Conservation (phyloP, 345 rosid species). For the Diplotaxis tenuifolia region DNA sequence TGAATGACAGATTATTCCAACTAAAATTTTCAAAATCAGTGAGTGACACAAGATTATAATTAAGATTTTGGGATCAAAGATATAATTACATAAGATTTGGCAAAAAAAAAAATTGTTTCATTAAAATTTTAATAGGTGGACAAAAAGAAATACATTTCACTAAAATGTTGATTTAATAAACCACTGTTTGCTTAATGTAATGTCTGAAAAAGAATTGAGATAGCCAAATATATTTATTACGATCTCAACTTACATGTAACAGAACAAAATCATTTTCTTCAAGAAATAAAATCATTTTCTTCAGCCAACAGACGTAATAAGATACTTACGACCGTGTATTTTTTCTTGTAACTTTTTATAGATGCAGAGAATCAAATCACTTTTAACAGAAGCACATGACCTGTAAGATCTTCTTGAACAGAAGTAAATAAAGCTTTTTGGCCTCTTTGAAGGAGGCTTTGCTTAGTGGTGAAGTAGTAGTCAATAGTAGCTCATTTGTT, state of each 20-base stretch:
- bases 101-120: too few species aligned
- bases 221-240: neutral
- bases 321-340: conserved; percentile 13
- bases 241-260: neutral
- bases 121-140: too few species aligned
- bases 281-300: neutral
- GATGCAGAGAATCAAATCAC: conserved; percentile 34
- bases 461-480: conserved; percentile 36
- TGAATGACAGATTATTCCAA: neutral
- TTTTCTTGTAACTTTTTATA: conserved; percentile 1
- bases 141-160: too few species aligned
- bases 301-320: neutral
- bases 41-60: neutral
- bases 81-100: neutral
- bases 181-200: neutral
- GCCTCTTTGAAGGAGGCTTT: conserved; percentile 28
- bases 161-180: neutral
- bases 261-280: neutral
- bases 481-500: neutral
- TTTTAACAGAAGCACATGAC: conserved; percentile 37
- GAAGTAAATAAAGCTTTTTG: conserved; percentile 27
- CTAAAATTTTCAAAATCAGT: neutral
- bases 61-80: neutral
- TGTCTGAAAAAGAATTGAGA: neutral
- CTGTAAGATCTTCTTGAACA: conserved; percentile 26